A percentile compares a stretch with the other conserved stretches of the same genome.
phyloP scores from a whole-genome alignment of 2,329 filamentous ascomycete genomes.

The Colletotrichum navitas region DNA sequence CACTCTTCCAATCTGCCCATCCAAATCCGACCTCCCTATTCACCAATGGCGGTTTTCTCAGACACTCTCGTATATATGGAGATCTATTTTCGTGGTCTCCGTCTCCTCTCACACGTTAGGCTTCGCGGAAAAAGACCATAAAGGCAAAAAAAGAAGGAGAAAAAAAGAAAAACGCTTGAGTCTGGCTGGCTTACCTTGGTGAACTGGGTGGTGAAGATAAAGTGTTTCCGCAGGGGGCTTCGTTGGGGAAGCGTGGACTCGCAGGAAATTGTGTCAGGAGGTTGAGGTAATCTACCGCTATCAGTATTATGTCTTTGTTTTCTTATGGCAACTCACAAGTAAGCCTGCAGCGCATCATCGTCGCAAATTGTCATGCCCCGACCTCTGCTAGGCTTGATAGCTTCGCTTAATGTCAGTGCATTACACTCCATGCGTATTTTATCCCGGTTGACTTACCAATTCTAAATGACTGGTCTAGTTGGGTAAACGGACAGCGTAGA shows the following conservation, averaged over 20 bases:
- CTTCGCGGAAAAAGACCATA: neutral
- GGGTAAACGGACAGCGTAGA: constrained; percentile 70
- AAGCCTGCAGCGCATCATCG: neutral
- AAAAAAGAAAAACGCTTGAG: neutral
- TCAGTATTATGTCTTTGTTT: neutral
- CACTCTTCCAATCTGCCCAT: neutral
- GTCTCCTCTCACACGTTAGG: neutral
- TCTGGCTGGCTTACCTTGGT: neutral
- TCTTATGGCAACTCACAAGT: neutral
- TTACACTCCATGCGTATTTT: neutral
- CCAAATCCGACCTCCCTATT: too few species aligned
- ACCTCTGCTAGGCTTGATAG: neutral
- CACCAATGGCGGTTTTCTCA: neutral
- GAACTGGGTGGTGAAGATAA: neutral
- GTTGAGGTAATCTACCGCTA: neutral
- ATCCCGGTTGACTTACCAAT: neutral
- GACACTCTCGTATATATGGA: neutral
- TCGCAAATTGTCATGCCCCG: neutral
- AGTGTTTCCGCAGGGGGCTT: neutral
- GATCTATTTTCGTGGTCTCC: neutral
- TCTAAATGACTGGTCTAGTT: constrained; percentile 45
- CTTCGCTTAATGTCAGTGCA: neutral
- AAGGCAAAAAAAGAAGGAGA: too few species aligned
- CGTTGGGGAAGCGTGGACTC: neutral
- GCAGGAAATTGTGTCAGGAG: neutral